Base-by-base conservation (phyloP, 2,329 filamentous ascomycete species). In the Verticillium zaregamsianum region DNA sequence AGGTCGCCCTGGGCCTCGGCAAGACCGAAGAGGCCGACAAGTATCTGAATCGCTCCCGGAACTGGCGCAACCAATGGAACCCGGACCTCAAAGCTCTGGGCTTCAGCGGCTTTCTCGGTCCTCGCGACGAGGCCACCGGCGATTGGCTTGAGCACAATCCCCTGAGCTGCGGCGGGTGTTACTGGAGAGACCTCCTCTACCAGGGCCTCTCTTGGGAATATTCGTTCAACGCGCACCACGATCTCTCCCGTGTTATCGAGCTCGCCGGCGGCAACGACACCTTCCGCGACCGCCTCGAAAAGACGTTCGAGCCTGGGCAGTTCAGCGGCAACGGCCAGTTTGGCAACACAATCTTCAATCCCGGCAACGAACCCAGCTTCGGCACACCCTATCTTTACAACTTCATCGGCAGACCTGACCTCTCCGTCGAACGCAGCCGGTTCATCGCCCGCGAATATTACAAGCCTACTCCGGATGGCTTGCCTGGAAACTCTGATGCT, bases 21-120 rank as follows among this genome's bases (percentile, higher is more conserved):
- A 80, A 82, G 56, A 61, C 68, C 0, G 73, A 74, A 1, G 84
- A 88, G 52, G 82, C 84, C 3, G 64, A 74, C 3, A 87, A 80
- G 59, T 91, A 91, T 66, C 77, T 90, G 31, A 76, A 81, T 55
- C 82, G 88, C 9, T 89, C 86, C 0, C 79, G 82, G 11, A 88
- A 90, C 68, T 92, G 89, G 89, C 81, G 86, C 17, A 90, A 90
- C 68, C 88, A 91, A 66, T 92, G 87, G 88, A 87, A 91, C 69
- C 70, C 80, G 0, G 71, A 83, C 56, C 80, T 85, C 55, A 78
- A 76, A 1, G 84, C 85, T 0, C 77, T 88, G 0, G 83, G 82
- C 4, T 90, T 89, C 72, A 80, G 76, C 0, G 89, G 89, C 0
- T 91, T 91, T 69, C 75, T 91, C 5, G 87, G 87, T 0, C 89